Conservation (phyloP, 495 filamentous ascomycete species). For the Talaromyces ruber region DNA sequence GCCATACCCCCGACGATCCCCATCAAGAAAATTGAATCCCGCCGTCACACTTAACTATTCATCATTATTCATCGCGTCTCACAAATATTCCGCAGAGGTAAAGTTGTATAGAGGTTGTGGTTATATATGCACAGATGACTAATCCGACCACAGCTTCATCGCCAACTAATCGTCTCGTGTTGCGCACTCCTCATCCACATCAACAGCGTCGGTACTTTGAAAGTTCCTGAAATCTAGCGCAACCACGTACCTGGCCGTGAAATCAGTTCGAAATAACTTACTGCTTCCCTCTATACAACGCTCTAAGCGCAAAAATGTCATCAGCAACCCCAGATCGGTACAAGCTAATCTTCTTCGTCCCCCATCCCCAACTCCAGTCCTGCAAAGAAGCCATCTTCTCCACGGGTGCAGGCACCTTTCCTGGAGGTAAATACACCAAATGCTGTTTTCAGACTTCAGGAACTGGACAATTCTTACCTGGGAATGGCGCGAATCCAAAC, state of each 20-base stretch:
- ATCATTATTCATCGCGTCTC: not conserved
- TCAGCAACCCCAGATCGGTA: conserved; percentile 24
- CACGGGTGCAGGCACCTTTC: conserved; percentile 34
- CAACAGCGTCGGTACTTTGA: not conserved
- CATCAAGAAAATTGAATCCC: not conserved
- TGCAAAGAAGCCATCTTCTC: conserved; percentile 41
- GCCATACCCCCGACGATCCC: not conserved
- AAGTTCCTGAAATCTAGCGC: not conserved
- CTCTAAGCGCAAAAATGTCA: not conserved
- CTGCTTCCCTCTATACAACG: not conserved
- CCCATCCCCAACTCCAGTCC: conserved; percentile 24
- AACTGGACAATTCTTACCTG: conserved; percentile 32
- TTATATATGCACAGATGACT: not conserved
- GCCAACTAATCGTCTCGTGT: not conserved
- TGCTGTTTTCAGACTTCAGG: conserved; percentile 32
- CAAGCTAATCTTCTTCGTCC: conserved; percentile 43
- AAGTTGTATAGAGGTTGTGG: not conserved
- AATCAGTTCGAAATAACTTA: not conserved
- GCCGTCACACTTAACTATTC: not conserved
- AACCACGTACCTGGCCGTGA: not conserved
- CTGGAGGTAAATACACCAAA: conserved; percentile 34
- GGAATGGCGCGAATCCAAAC: conserved; percentile 27
- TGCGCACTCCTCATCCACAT: not conserved
- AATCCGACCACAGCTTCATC: not conserved
- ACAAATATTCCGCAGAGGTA: not conserved